phyloP scores from a whole-genome alignment of 768 basidiomycete genomes.

The Boletus huronensis region DNA sequence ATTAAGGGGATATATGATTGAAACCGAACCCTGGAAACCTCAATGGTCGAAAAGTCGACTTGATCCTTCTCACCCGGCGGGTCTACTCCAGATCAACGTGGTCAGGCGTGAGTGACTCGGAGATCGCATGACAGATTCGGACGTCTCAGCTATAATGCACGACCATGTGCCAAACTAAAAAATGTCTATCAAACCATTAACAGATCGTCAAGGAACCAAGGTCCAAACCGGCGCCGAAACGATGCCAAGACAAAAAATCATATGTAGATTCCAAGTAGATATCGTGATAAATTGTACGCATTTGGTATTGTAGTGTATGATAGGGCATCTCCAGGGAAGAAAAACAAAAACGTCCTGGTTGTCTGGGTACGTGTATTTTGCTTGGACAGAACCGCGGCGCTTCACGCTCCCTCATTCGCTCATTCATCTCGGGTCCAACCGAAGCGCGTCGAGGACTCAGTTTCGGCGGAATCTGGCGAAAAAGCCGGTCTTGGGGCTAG shows the following conservation, averaged over 20 bases:
- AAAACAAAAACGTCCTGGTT: not conserved
- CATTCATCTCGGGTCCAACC: not conserved
- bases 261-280: conserved; percentile 4
- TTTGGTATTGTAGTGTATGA: conserved; percentile 2
- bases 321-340: not conserved
- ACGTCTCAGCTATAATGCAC: not conserved
- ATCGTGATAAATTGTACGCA: conserved; percentile 9
- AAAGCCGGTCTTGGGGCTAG: conserved; percentile 25
- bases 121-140: not conserved
- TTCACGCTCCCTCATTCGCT: too few species aligned
- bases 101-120: too few species aligned
- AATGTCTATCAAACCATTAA: conserved; percentile 7
- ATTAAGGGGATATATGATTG: too few species aligned
- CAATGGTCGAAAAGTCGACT: too few species aligned
- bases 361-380: not conserved
- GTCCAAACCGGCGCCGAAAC: not conserved
- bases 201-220: not conserved
- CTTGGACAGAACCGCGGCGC: not conserved
- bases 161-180: not conserved
- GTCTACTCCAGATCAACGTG: not conserved
- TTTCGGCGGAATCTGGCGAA: conserved; percentile 40
- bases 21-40: not conserved
- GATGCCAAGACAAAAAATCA: not conserved
- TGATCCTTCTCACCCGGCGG: too few species aligned
- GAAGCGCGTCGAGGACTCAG: conserved; percentile 3